A percentile compares a stretch with the other conserved stretches of the same genome.
These are phyloP conservation scores for Litsea cubeba DNA, from an alignment of 164 flowering plant genomes.

Conservation along the genomic window DNA sequence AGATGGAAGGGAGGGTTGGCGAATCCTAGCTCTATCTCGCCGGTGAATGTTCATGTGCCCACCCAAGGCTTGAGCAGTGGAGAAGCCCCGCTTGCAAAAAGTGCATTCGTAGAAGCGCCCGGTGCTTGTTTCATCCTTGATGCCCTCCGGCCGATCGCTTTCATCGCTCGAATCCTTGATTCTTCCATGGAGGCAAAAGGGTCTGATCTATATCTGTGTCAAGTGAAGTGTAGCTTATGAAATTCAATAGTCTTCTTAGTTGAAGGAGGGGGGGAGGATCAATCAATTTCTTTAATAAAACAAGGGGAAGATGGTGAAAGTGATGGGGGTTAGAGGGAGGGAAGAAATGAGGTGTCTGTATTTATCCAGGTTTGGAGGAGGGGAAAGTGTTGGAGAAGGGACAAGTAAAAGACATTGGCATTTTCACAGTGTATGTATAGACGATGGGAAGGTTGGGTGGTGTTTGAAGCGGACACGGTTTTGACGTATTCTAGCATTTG, in stretches of 20 bases:
- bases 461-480: background rate
- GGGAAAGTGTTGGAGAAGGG: conserved; percentile 1
- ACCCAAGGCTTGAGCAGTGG: conserved; percentile 62
- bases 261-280: background rate
- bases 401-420: conserved; percentile 1
- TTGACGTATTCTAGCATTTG: background rate
- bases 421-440: background rate
- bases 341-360: background rate
- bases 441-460: background rate
- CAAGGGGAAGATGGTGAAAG: background rate
- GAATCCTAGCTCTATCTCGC: conserved; percentile 41
- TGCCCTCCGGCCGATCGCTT: conserved; percentile 14
- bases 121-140: conserved; percentile 17
- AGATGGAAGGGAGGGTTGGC: conserved; percentile 17
- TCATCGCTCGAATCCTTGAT: conserved; percentile 31
- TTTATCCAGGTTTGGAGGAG: background rate
- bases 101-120: conserved; percentile 46
- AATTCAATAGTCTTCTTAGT: background rate
- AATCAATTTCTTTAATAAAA: background rate
- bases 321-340: conserved; percentile 4
- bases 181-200: conserved; percentile 22
- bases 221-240: background rate
- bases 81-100: conserved; percentile 60
- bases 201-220: background rate
- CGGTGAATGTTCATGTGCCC: conserved; percentile 72